These are phyloP conservation scores for Stephanocyclus meneghinianus DNA, from an alignment of 352 stramenopile genomes.

Conservation along the genomic window DNA sequence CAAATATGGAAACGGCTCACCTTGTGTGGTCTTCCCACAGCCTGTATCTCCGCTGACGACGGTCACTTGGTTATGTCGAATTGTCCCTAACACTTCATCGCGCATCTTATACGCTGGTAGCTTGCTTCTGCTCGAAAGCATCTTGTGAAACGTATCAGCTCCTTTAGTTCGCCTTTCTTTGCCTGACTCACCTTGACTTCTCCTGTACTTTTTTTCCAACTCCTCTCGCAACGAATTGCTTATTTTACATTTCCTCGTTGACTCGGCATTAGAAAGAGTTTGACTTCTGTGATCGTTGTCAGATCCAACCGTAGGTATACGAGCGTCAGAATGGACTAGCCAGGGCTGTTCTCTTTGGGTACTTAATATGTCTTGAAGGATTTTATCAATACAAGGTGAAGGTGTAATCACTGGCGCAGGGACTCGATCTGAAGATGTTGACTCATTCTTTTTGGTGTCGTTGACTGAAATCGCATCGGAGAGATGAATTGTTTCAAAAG, in stretches of 20 bases:
- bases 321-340: constrained; percentile 71
- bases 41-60: constrained; percentile 71
- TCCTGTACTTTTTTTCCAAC: constrained; percentile 52
- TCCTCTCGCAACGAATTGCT: constrained; percentile 54
- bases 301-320: constrained; percentile 44
- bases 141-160: constrained; percentile 51
- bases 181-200: constrained; percentile 16
- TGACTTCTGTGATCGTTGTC: background rate
- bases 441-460: constrained; percentile 20
- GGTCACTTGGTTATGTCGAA: constrained; percentile 51
- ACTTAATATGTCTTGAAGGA: constrained; percentile 64
- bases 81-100: constrained; percentile 43
- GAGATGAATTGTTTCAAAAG: constrained; percentile 22
- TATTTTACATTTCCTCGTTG: constrained; percentile 42
- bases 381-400: constrained; percentile 57
- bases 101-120: constrained; percentile 61
- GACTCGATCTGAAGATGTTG: constrained; percentile 25
- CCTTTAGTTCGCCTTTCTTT: constrained; percentile 3
- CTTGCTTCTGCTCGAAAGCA: constrained; percentile 41
- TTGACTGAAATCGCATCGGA: constrained; percentile 20
- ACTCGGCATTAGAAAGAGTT: constrained; percentile 24
- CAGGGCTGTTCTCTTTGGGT: constrained; percentile 74
- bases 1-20: background rate
- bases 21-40: constrained; percentile 37
- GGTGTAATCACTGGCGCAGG: constrained; percentile 63